Conservation (phyloP, 1,139 yeast species). For the Debaryomycetaceae sp. region DNA sequence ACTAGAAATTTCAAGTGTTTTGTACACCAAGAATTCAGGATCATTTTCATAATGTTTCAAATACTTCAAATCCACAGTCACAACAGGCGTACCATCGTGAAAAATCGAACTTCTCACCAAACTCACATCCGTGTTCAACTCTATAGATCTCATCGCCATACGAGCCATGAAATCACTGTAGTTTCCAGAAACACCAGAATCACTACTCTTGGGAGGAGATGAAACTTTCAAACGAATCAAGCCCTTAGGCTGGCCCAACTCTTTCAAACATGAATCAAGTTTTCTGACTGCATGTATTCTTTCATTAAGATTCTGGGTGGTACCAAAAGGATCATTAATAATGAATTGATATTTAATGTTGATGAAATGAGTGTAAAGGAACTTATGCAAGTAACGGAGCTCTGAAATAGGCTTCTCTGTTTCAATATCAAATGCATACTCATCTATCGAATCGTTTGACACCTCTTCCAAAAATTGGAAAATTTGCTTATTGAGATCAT, state of each 20-base stretch:
- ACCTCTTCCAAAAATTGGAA: conserved; percentile 40
- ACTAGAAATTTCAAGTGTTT: conserved; percentile 63
- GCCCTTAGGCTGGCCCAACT: conserved; percentile 40
- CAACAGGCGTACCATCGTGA: conserved; percentile 69
- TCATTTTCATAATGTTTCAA: conserved; percentile 45
- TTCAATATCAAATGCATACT: conserved; percentile 29
- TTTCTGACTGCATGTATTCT: conserved; percentile 22
- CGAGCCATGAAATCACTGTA: conserved; percentile 72
- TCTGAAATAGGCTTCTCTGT: conserved; percentile 39
- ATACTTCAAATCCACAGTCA: conserved; percentile 52
- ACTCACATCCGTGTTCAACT: conserved; percentile 38
- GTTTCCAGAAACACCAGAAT: conserved; percentile 42
- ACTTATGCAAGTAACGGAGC: conserved; percentile 60
- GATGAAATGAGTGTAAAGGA: conserved; percentile 59
- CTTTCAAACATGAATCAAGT: conserved; percentile 28
- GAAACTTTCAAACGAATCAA: conserved; percentile 54
- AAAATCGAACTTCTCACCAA: conserved; percentile 64
- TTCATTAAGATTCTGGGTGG: conserved; percentile 20
- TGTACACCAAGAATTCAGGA: conserved; percentile 55
- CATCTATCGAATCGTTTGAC: conserved; percentile 12
- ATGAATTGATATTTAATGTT: conserved; percentile 46
- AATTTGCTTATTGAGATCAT: conserved; percentile 43
- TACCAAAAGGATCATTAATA: conserved; percentile 19
- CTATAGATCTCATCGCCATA: conserved; percentile 55
- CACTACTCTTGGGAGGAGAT: conserved; percentile 41